A percentile compares a stretch with the other conserved stretches of the same genome.
Evolutionary conservation across 2,329 filamentous ascomycete species (phyloP).

Genomic region (Aspergillus nomiae): DNA sequence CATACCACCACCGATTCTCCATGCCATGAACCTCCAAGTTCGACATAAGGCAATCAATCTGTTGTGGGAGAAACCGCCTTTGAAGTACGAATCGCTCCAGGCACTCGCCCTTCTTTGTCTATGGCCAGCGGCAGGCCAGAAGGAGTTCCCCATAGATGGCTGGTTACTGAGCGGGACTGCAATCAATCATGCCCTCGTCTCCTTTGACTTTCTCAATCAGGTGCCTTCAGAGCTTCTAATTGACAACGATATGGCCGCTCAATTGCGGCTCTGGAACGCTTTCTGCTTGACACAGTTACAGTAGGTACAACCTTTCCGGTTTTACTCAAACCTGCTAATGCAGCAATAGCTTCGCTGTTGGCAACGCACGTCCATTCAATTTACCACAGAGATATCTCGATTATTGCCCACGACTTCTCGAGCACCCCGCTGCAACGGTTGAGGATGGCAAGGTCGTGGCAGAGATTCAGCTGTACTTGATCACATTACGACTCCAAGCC

Average conservation of each 20-base stretch:
- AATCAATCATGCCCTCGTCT: conserved; percentile 35
- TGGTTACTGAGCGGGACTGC: conserved; percentile 41
- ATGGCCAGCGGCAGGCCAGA: conserved; percentile 35
- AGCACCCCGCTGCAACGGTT: conserved; percentile 31
- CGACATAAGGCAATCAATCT: conserved; percentile 32
- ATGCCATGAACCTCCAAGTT: conserved; percentile 35
- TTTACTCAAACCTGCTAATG: conserved; percentile 9
- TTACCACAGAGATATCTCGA: conserved; percentile 33
- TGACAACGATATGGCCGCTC: conserved; percentile 31
- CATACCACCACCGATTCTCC: conserved; percentile 28
- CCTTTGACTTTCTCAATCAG: conserved; percentile 25
- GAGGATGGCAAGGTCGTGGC: conserved; percentile 35
- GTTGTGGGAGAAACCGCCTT: conserved; percentile 31
- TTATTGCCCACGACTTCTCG: conserved; percentile 33
- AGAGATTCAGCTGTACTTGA: conserved; percentile 36
- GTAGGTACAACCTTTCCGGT: conserved; percentile 19
- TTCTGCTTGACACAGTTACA: conserved; percentile 37
- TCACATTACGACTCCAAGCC: conserved; percentile 30
- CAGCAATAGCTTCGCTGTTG: conserved; percentile 28
- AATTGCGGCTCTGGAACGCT: conserved; percentile 37
- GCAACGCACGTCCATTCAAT: conserved; percentile 34
- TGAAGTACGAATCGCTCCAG: conserved; percentile 35
- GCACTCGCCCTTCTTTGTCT: conserved; percentile 35
- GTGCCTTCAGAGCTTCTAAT: conserved; percentile 25
- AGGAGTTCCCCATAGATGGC: conserved; percentile 37